Base-by-base conservation (phyloP, 768 basidiomycete genomes). In the Boletus subcaerulescens region DNA sequence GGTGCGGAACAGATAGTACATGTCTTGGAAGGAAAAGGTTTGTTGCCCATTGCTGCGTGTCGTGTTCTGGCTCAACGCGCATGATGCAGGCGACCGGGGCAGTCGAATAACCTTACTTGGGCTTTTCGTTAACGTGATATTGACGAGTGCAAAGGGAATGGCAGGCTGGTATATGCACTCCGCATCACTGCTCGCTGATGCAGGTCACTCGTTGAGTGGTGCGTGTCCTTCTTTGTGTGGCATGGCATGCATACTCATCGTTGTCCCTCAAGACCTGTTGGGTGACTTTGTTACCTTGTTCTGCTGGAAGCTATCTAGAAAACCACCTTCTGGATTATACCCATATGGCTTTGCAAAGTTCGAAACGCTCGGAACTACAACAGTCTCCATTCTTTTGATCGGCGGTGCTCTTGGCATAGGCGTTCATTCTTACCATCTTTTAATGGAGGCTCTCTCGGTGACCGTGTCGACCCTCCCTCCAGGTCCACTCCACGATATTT, bases 301-400 rank as follows among this genome's bases (percentile, higher is more conserved):
- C 59, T 90, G 86, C 66, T 97, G 92, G 90, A 84, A 84, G 48
- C 76, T 93, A 35, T 93, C 91, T 2, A 81, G 93, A 48, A 82
- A 81, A 65, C 82, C 88, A n/a, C 89, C 94, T 11, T 87, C 89
- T 10, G 79, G 76, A 58, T 75, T 72, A 59, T 98, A 93, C 68
- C 93, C 93, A 1, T 94, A 87, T 58, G 91, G 93, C 15, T 89
- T 91, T 63, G 89, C 89, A 59, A 98, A 98, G 72, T 96, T 93
- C 61, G 96, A 99, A 72, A 94, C 93, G 5, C 77, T 98, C 22
- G 96, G 96, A 45, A 96, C 95, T n/a, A 83, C 91, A 3, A 83
- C 89, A 36, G 87, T 97, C 45, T 91, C 93, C 2, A 73, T 97
- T 46, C 80, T 98, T 32, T 82, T 99, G 56, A 84, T 93, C 52